Evolutionary conservation across 441 rosid genomes (phyloP), one percentile per base, ranked within the genome.

Genomic region (Euphorbia celastroides): DNA sequence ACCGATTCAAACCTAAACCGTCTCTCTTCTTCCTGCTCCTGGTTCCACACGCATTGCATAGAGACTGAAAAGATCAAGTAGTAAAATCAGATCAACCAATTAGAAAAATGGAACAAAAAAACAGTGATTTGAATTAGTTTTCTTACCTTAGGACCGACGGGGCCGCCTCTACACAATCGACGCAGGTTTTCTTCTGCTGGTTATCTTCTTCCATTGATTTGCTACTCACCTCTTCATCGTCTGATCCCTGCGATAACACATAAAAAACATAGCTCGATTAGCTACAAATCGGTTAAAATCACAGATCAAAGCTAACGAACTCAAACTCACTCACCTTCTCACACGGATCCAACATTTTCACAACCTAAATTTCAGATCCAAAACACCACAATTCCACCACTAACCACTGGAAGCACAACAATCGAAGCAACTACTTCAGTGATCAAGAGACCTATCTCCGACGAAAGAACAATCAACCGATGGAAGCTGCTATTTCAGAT

Each of bases 101-200:
- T 1, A 20, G n/a, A 59, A 23, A 25, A 51, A 51, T 14, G 2
- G 5, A n/a, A n/a, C n/a, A n/a, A n/a, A 44, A 44, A 17, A 13
- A 14, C 5, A 30, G 19, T 34, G 64, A 69, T 65, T 67, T 36
- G 60, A 17, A 12, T 3, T 0, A n/a, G 17, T 30, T 58, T 58
- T 3, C 14, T 27, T 25, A 90, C 98, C 96, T 93, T 93, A 3
- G 98, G 98, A 0, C 98, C 98, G 0, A 96, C 88, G 19, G 97
- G 98, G 22, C 98, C 98, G 5, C 97, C 92, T 6, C 98, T 81
- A 97, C 98, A 93, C 0, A 93, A 79, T 93, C 96, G 14, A 88
- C 90, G 56, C 97, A 93, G 0, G 88, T 83, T 23, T 87, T 85
- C 82, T 85, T 92, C 20, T 55, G 75, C 23, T 77, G 86, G 61